Conservation (phyloP, 2,329 filamentous ascomycete genomes). For the Lasiodiplodia citricola region DNA sequence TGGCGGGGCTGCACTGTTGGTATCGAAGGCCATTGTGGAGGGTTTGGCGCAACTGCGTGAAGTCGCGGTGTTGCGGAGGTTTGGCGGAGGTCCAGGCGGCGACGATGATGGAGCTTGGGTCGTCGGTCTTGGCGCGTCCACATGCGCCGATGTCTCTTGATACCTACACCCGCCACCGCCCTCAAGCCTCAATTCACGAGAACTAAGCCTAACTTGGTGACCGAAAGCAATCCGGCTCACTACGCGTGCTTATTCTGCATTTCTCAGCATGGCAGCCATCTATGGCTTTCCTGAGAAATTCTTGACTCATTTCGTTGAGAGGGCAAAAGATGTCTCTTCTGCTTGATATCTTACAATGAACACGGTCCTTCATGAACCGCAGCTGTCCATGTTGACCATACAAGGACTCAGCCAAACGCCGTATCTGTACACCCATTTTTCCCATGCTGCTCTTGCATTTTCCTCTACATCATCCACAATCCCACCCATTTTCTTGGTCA, state of each 20-base stretch:
- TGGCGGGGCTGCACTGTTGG: conserved; percentile 14
- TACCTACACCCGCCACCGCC: neutral
- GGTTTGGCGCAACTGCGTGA: neutral
- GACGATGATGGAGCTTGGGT: conserved; percentile 17
- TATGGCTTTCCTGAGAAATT: neutral
- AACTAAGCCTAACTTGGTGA: neutral
- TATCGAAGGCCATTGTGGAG: conserved; percentile 6
- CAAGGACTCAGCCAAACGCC: conserved; percentile 7
- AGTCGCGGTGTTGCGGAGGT: conserved; percentile 12
- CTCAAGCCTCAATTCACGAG: neutral
- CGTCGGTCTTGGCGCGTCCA: conserved; percentile 19
- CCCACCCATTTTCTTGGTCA: neutral
- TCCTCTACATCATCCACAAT: neutral
- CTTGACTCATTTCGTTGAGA: conserved; percentile 1
- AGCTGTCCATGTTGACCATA: neutral
- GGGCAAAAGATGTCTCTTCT: conserved; percentile 1
- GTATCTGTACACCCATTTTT: conserved; percentile 9
- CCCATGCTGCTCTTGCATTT: neutral
- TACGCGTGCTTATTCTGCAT: neutral
- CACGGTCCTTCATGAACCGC: neutral
- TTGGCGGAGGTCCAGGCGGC: conserved; percentile 11
- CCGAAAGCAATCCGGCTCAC: neutral
- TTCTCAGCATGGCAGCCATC: neutral
- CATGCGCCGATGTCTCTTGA: neutral
- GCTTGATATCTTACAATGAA: conserved; percentile 13